phyloP scores from a whole-genome alignment of 768 basidiomycete genomes.

The Ephemerocybe angulata region DNA sequence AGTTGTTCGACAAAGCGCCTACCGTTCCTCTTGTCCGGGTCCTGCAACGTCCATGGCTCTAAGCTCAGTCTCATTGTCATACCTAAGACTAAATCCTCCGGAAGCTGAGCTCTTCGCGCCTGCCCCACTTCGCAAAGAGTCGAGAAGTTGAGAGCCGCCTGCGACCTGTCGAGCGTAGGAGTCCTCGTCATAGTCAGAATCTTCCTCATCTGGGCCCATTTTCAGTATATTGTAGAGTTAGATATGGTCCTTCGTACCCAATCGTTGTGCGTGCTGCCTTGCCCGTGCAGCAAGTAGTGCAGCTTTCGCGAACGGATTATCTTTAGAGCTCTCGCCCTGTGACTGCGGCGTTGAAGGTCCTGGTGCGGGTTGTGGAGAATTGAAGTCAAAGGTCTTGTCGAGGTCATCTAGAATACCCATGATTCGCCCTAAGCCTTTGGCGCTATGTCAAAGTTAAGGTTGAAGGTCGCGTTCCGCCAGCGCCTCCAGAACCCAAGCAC shows the following conservation, averaged over 20 bases:
- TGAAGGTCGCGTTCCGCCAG: too few relatives aligned
- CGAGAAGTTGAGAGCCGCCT: background rate
- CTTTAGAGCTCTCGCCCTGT: background rate
- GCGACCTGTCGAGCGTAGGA: background rate
- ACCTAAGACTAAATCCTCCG: slow-evolving; percentile 44
- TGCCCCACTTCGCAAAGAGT: background rate
- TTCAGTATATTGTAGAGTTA: background rate
- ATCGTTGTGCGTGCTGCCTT: background rate
- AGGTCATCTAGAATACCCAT: background rate
- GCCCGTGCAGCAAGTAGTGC: background rate
- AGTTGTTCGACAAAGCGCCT: slow-evolving; percentile 4
- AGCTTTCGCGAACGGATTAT: background rate
- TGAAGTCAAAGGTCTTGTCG: background rate
- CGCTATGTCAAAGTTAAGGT: too few relatives aligned
- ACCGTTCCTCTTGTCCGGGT: slow-evolving; percentile 53
- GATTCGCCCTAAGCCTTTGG: too few relatives aligned
- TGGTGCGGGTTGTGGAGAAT: background rate
- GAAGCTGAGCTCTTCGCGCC: background rate
- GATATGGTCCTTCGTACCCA: background rate
- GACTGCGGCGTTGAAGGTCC: background rate
- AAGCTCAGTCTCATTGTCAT: slow-evolving; percentile 47
- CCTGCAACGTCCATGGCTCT: slow-evolving; percentile 55
- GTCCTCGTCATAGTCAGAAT: background rate
- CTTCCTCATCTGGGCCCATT: background rate
- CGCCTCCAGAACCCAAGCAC: too few relatives aligned